Evolutionary conservation across 148 eudicot genomes (phyloP).

Genomic region (Cornus florida): DNA sequence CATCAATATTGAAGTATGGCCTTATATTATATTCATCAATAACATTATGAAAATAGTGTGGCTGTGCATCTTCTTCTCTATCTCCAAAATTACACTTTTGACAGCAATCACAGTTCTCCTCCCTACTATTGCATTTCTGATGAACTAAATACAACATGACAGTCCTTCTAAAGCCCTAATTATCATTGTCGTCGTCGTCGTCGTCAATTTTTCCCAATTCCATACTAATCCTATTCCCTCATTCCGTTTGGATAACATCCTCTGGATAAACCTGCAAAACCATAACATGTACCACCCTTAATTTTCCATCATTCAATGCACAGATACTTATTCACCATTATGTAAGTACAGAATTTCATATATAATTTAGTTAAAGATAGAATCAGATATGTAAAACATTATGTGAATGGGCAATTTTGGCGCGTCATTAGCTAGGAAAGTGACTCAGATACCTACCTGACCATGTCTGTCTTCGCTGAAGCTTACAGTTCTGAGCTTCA

Average conservation of each 20-base stretch:
- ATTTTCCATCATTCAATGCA: not conserved
- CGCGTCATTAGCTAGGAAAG: not conserved
- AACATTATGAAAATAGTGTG: no score
- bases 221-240: not conserved
- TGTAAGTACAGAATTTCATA: no score
- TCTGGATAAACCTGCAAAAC: not conserved
- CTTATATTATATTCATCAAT: no score
- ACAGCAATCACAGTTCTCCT: no score
- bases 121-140: not conserved
- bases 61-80: not conserved
- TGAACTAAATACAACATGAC: not conserved
- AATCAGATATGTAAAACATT: not conserved
- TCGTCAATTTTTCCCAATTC: not conserved
- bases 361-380: not conserved
- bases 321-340: no score
- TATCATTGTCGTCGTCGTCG: not conserved
- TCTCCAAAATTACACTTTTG: not conserved
- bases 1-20: no score
- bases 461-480: constrained; percentile 24
- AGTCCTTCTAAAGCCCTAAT: not conserved
- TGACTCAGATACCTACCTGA: not conserved
- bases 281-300: not conserved
- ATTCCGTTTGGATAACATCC: not conserved
- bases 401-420: not conserved
- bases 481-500: constrained; percentile 26